Conservation (phyloP, 345 rosid species). For the Populus ilicifolia region DNA sequence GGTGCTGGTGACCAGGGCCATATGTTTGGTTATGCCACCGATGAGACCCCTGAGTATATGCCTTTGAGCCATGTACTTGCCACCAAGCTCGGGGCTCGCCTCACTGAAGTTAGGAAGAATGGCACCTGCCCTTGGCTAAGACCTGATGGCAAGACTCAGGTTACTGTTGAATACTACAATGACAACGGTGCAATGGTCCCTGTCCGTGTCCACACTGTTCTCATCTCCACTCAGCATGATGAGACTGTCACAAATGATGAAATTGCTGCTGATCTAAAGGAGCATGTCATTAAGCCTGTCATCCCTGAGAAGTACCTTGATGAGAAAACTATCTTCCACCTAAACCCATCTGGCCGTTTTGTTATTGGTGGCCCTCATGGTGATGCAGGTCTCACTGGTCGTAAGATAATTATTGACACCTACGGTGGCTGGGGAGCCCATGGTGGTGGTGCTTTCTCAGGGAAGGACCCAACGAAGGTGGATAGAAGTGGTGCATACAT, state of each 20-base stretch:
- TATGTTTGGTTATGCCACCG: conserved; percentile 38
- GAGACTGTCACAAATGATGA: conserved; percentile 39
- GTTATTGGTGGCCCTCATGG: conserved; percentile 41
- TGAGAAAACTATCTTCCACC: conserved; percentile 42
- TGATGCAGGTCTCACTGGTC: conserved; percentile 38
- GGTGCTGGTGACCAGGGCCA: conserved; percentile 42
- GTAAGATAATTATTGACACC: conserved; percentile 37
- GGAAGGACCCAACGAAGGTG: conserved; percentile 40
- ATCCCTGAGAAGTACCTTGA: conserved; percentile 39
- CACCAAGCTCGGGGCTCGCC: conserved; percentile 35
- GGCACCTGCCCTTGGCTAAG: conserved; percentile 37
- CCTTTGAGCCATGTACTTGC: conserved; percentile 39
- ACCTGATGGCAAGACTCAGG: conserved; percentile 38
- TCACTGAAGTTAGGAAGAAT: conserved; percentile 35
- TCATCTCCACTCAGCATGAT: conserved; percentile 37
- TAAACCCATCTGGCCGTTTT: conserved; percentile 36
- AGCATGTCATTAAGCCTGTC: conserved; percentile 37
- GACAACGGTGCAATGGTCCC: conserved; percentile 38
- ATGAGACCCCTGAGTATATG: conserved; percentile 34
- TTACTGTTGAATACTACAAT: conserved; percentile 32
- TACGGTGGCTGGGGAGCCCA: conserved; percentile 42
- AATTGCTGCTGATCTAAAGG: conserved; percentile 36
- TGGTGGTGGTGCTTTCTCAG: conserved; percentile 40
- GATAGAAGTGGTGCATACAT: conserved; percentile 38
- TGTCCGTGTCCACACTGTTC: conserved; percentile 39